Base-by-base conservation (phyloP, 2,329 filamentous ascomycete species). In the Orbilia quercus region DNA sequence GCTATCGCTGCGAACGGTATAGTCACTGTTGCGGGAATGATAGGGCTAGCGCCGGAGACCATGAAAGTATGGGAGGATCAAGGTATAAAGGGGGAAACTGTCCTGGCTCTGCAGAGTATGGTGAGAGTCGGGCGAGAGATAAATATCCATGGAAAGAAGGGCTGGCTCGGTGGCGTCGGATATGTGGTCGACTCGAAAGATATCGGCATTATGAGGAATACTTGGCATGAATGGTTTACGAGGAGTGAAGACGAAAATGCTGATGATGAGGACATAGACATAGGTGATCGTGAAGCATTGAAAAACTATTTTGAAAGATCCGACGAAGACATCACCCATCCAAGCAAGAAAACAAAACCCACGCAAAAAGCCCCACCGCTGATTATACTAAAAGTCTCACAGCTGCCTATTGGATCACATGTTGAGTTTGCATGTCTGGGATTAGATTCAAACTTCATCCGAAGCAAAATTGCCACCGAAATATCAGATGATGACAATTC, bases 11-110 rank as follows among this genome's bases (percentile, higher is more conserved):
- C 44, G 79, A 75, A 45, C 38, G 76, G 79, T 6, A 60, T 86
- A 7, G 83, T 94, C 14, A 88, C 88, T 62, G 84, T 97, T 36
- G 93, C 95, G 0, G 95, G 95, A 0, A 95, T 98, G 81, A 97
- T 99, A 54, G 92, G 94, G 1, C 85, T 99, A 2, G 82, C 94
- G 3, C 93, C 95, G 0, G 85, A 88, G 2, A 89, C 86, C 2
- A 98, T 98, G 94, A 79, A 82, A 4, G 74, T 77, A 0, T 63
- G 76, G 2, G 67, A 79, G 0, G 79, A 78, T 16, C 77, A 82
- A 2, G 81, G 81, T 4, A 85, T 88, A 75, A 79, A 80, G 31
- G 80, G 87, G 28, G 89, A 93, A 78, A 84, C 89, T 4, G 82
- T 86, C 0, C 84, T 99, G 2, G 87, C 92, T 0, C 83, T 98